Evolutionary conservation across 2,329 filamentous ascomycete genomes (phyloP), one percentile per base, ranked within the genome.

Genomic region (Phaeosphaeriaceae sp.): DNA sequence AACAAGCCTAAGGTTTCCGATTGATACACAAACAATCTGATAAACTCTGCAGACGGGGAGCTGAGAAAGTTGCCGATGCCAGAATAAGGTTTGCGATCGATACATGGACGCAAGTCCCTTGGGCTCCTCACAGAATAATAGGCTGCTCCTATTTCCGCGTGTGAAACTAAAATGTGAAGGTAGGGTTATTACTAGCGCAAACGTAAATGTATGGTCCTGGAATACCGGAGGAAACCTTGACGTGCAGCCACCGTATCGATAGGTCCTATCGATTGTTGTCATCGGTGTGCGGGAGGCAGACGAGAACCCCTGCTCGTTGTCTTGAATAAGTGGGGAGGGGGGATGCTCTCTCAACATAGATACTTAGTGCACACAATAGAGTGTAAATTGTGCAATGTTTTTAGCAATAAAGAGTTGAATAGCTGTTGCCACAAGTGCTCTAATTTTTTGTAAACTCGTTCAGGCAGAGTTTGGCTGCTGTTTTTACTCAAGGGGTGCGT

Each of bases 231-330:
- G 51, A 52, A 60, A 54, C 46, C 43, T 51, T 52, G 52, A 58
- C 36, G 43, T 55, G 56, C 55, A 46, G 46, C 43, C 44, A 56
- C 55, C 49, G 54, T 56, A 60, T 60, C 54, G 52, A 63, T 62
- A 55, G 46, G 33, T 34, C 40, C 42, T 50, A 26, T 26, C 23
- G 23, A 26, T 26, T 26, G 23, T 26, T 11, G 11, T 7, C 23
- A 26, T 9, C 5, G 23, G 23, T 26, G 6, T 26, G 23, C 23
- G 6, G 11, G 23, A 8, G 7, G 5, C 23, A 26, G 3, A 6
- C 7, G 23, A 26, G 23, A 11, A 7, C 23, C 23, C n/a, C n/a
- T n/a, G n/a, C n/a, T n/a, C n/a, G n/a, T n/a, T n/a, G n/a, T n/a
- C n/a, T n/a, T n/a, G n/a, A n/a, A n/a, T n/a, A n/a, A n/a, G n/a